These are phyloP conservation scores for Dysphania ambrosioides DNA, from an alignment of 148 eudicot genomes.

Conservation along the genomic window DNA sequence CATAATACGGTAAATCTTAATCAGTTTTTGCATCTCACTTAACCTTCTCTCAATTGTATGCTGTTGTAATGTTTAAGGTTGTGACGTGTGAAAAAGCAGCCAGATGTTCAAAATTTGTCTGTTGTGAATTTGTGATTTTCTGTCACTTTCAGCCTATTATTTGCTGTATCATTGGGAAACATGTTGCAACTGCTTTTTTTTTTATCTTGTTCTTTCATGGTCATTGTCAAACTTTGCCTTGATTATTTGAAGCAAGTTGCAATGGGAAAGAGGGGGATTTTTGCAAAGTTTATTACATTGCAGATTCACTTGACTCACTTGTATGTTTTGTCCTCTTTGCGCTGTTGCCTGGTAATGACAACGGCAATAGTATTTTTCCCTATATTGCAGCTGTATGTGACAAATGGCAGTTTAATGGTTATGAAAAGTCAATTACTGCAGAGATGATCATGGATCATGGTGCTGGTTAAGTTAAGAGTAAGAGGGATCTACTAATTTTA, in stretches of 20 bases:
- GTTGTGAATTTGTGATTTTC: not conserved
- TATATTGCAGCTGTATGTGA: not conserved
- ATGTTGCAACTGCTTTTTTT: not conserved
- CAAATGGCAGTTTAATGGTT: not conserved
- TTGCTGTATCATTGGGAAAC: not conserved
- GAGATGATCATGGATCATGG: not conserved
- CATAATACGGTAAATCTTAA: conserved; percentile 48
- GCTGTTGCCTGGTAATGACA: not conserved
- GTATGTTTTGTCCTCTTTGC: too few relatives aligned
- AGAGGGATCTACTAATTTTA: not conserved
- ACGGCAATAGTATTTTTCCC: not conserved
- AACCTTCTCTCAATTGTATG: not conserved
- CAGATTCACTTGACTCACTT: too few relatives aligned
- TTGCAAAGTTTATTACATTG: too few relatives aligned
- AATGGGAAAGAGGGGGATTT: too few relatives aligned
- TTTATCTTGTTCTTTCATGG: too few relatives aligned
- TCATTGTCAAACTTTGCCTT: too few relatives aligned
- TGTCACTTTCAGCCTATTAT: not conserved
- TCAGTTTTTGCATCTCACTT: not conserved
- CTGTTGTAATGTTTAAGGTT: not conserved
- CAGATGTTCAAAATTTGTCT: not conserved
- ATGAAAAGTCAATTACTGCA: not conserved
- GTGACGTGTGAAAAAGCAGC: not conserved
- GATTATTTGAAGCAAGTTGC: too few relatives aligned
- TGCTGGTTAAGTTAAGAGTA: not conserved